Evolutionary conservation across 495 filamentous ascomycete genomes (phyloP), one percentile per base, ranked within the genome.

Genomic region (Hypomontagnella monticulosa): DNA sequence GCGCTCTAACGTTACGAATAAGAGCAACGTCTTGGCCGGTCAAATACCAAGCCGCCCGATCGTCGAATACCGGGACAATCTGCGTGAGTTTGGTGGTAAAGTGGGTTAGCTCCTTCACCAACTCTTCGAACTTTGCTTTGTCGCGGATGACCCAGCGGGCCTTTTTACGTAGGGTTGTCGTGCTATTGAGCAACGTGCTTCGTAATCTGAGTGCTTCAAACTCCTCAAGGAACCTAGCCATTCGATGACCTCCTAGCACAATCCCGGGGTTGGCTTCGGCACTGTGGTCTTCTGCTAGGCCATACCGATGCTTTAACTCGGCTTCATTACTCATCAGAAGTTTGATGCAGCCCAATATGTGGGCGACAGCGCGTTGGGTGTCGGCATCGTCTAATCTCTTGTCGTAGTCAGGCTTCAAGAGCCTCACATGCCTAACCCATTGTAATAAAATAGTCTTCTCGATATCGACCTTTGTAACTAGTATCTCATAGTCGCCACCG

Each of bases 401-500:
- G 12, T 63, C 66, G 19, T 66, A 57, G 19, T 69, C 50, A 12
- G 54, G 14, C 12, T 16, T 4, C 4, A 64, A 27, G 18, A 63
- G 52, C 7, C 36, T 14, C 8, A 57, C 60, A n/a, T 34, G 40
- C 12, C 67, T 47, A 4, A 56, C 63, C 72, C 67, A 76, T 48
- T 71, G 70, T 0, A 74, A 50, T 9, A 76, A 47, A 10, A 69
- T 60, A 1, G 70, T 56, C 36, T 63, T 71, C 47, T 71, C 63
- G 15, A 76, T 56, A 43, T 73, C 66, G 2, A 75, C 15, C 56
- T 74, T 73, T 2, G 69, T 61, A 4, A 57, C 56, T 9, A 73
- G 38, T 27, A 73, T 65, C 49, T 70, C 67, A 52, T 69, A 74
- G 32, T 76, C 70, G 0, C 70, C 56, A 12, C 70, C 67, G n/a